These are phyloP conservation scores for Scedosporium apiospermum DNA, from an alignment of 2,329 filamentous ascomycete species.

Conservation along the genomic window DNA sequence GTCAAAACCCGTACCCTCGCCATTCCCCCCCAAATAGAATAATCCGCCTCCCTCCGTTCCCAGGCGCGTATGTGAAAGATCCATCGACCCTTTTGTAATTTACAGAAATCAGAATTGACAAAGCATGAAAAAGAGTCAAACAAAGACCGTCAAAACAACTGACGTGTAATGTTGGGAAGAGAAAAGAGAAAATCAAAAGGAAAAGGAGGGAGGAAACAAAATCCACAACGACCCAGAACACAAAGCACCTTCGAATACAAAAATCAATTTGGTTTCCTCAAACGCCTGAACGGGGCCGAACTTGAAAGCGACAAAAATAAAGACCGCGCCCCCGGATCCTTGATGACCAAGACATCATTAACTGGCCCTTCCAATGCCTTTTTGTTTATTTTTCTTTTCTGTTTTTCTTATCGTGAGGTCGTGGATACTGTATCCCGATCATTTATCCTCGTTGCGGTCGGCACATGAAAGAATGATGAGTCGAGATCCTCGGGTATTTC, in stretches of 20 bases:
- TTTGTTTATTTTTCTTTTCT: not conserved
- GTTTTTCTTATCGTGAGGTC: not conserved
- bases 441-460: not conserved
- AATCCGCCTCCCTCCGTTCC: not conserved
- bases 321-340: not conserved
- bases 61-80: not conserved
- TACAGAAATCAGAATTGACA: not conserved
- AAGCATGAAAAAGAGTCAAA: not conserved
- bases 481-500: not conserved
- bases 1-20: not conserved
- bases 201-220: conserved; percentile 13
- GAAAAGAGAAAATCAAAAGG: conserved; percentile 7
- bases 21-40: not conserved
- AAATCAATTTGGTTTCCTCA: not conserved
- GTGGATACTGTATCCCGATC: not conserved
- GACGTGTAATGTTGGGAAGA: conserved; percentile 2
- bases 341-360: not conserved
- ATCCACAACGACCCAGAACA: conserved; percentile 10
- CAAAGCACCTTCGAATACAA: not conserved
- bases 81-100: conserved; percentile 1
- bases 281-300: not conserved
- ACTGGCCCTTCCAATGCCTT: conserved; percentile 7
- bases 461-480: not conserved
- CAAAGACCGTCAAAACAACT: not conserved
- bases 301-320: not conserved